Conservation (phyloP, 805 yeast species). For the Debaryomyces tyrocola region DNA sequence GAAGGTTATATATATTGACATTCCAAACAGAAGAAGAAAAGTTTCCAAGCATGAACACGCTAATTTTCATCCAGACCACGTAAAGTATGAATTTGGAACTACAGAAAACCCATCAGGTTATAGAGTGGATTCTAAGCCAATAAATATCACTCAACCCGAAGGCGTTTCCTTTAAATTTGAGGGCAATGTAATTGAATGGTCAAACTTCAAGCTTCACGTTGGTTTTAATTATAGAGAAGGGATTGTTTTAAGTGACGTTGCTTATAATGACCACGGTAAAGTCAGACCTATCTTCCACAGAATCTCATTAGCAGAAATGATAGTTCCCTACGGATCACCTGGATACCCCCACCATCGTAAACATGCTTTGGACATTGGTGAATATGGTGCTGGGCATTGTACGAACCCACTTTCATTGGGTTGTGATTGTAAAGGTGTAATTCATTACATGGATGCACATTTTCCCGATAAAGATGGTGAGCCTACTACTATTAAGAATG, state of each 20-base stretch:
- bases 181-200: constrained; percentile 73
- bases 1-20: constrained; percentile 72
- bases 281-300: constrained; percentile 76
- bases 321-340: constrained; percentile 82
- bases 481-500: constrained; percentile 70
- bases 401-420: constrained; percentile 77
- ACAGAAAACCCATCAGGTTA: constrained; percentile 45
- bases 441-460: constrained; percentile 80
- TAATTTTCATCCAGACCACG: constrained; percentile 66
- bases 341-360: constrained; percentile 81
- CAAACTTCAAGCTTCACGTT: constrained; percentile 73
- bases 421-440: constrained; percentile 84
- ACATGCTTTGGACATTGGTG: constrained; percentile 85
- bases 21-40: constrained; percentile 73
- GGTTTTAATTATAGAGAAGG: constrained; percentile 89
- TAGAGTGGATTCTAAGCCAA: constrained; percentile 66
- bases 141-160: constrained; percentile 73
- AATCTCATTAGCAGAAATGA: constrained; percentile 76
- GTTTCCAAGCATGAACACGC: constrained; percentile 67
- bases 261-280: constrained; percentile 74
- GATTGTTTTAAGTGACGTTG: constrained; percentile 70
- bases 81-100: constrained; percentile 59
- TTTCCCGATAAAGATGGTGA: constrained; percentile 68
- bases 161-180: constrained; percentile 76
- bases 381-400: constrained; percentile 85